Evolutionary conservation across 176 grass and related monocot genomes (phyloP), one percentile per base, ranked within the genome.

Genomic region (Oryza meridionalis): DNA sequence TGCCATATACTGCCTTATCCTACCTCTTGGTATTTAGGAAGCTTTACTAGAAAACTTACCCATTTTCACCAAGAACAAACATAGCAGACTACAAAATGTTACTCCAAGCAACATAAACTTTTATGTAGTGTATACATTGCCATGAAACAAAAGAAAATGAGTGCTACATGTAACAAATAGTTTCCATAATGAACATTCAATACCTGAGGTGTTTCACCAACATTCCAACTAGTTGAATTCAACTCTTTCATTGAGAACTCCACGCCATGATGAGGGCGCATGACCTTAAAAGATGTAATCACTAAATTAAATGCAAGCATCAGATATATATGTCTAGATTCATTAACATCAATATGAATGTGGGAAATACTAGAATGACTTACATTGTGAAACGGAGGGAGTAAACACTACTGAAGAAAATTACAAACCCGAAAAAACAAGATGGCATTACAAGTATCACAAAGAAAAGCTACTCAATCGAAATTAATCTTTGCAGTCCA

Each of bases 181-280:
- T 4, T 38, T 75, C 45, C 17, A 15, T 13, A 21, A 77, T 29
- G 49, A 53, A 42, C 21, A 45, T 26, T 63, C 11, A 79, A 85
- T 94, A 94, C 92, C 33, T 90, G 68, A 88, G 85, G 92, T 80
- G 67, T 71, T 73, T 84, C 82, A 33, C 90, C 85, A 77, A 85
- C 86, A 82, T 84, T 94, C 92, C 92, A 94, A 47, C 82, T 78
- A 43, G 17, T 75, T 64, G 84, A 72, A 86, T 92, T 94, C 17
- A 94, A 58, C 45, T 94, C 90, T 49, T 84, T 90, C 47, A 90
- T 46, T 33, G 81, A 47, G 65, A 92, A 94, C 59, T 92, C 90
- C 6, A 70, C 61, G 27, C 82, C 90, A 83, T 92, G 92, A 9
- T 94, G 84, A 58, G 80, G 88, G 8, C 84, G 75, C 88, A 90